Conservation (phyloP, 495 filamentous ascomycete species). For the Pyrenula massariospora region DNA sequence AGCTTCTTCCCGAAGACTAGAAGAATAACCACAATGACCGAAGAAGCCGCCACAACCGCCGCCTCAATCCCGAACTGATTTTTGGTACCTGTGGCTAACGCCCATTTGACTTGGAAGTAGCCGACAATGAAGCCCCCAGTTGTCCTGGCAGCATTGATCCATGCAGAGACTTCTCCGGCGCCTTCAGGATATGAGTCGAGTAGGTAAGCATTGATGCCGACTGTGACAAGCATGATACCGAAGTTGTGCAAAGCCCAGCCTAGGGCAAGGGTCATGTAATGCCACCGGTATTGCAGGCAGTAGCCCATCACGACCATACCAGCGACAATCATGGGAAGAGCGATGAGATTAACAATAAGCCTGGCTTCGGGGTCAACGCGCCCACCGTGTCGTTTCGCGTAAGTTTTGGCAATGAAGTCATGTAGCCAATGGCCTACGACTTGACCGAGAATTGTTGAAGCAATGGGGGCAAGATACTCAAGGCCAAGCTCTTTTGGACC, state of each 20-base stretch:
- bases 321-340: conserved; percentile 35
- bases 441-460: conserved; percentile 41
- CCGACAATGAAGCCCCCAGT: conserved; percentile 36
- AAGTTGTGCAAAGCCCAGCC: conserved; percentile 45
- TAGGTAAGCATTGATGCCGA: conserved; percentile 46
- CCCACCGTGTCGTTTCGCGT: conserved; percentile 35
- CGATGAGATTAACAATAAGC: conserved; percentile 36
- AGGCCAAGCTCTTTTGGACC: conserved; percentile 31
- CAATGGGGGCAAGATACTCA: conserved; percentile 43
- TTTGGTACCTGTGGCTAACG: conserved; percentile 13
- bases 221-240: conserved; percentile 54
- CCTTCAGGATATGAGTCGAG: conserved; percentile 49
- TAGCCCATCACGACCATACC: conserved; percentile 47
- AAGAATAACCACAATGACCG: conserved; percentile 28
- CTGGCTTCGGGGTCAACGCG: conserved; percentile 49
- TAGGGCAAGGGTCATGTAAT: conserved; percentile 42
- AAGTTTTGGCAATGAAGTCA: conserved; percentile 35
- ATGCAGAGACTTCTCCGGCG: conserved; percentile 41
- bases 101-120: conserved; percentile 38
- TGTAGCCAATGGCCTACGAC: conserved; percentile 48
- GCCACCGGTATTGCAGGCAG: conserved; percentile 36
- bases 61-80: conserved; percentile 38
- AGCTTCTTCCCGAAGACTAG: conserved; percentile 32
- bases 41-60: conserved; percentile 25
- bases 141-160: conserved; percentile 35